phyloP scores from a whole-genome alignment of 1,284 basidiomycete genomes.

The Sporisorium iseilematis-ciliati region DNA sequence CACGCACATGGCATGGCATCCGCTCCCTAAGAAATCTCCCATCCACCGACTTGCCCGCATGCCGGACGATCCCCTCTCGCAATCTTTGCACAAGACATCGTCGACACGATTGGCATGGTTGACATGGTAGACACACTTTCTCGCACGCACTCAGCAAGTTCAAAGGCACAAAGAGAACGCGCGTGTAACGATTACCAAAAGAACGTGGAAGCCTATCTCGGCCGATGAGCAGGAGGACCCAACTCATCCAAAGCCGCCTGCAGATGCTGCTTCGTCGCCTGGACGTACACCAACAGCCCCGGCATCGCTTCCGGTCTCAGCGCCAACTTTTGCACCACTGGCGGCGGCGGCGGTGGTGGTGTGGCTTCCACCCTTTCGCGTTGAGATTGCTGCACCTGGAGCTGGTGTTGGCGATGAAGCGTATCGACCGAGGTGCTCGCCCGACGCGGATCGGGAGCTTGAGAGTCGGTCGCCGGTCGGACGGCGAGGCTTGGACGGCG shows the following conservation, averaged over 20 bases:
- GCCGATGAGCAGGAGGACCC: no score
- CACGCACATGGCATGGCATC: constrained; percentile 6
- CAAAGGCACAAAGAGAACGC: not conserved
- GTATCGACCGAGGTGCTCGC: constrained; percentile 29
- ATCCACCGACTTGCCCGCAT: no score
- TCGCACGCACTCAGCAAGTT: no score
- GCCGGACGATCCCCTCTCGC: no score
- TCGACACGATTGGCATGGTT: no score
- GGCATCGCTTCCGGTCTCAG: constrained; percentile 58
- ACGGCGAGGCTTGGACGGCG: constrained; percentile 8
- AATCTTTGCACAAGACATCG: no score
- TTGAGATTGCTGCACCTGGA: not conserved
- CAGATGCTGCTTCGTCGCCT: constrained; percentile 52
- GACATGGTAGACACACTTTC: no score
- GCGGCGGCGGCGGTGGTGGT: no score
- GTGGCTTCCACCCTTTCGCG: no score
- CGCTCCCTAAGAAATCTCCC: no score
- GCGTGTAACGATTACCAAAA: not conserved
- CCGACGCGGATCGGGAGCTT: constrained; percentile 5
- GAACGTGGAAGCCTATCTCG: not conserved
- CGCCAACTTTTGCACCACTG: constrained; percentile 42
- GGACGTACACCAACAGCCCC: constrained; percentile 53
- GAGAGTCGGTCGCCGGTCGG: not conserved
- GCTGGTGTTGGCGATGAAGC: constrained; percentile 7
- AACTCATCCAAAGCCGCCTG: constrained; percentile 42